phyloP scores from a whole-genome alignment of 2,329 filamentous ascomycete species.

The Aspergillus spinulosporus region DNA sequence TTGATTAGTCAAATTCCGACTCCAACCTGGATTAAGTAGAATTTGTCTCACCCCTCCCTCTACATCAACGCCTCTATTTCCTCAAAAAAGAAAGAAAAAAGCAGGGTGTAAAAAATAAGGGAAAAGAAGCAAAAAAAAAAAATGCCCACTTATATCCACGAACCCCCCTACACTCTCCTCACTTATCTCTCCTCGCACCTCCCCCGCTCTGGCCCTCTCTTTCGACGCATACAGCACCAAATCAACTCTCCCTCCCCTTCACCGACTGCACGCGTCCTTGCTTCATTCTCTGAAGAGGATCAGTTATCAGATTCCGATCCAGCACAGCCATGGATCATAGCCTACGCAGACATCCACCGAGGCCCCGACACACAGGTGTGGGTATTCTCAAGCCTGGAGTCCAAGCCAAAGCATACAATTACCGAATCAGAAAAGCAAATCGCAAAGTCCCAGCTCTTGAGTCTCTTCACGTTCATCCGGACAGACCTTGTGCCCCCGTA shows the following conservation, averaged over 20 bases:
- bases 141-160: conserved; percentile 2
- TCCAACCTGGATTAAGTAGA: no score
- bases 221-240: conserved; percentile 43
- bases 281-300: conserved; percentile 29
- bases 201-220: conserved; percentile 39
- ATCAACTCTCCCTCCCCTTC: conserved; percentile 32
- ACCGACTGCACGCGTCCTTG: conserved; percentile 35
- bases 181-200: conserved; percentile 35
- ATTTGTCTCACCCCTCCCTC: no score
- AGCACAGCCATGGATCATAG: conserved; percentile 40
- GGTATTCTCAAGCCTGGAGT: conserved; percentile 45
- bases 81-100: not conserved
- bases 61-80: no score
- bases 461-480: conserved; percentile 9
- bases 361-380: conserved; percentile 45
- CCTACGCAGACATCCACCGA: conserved; percentile 41
- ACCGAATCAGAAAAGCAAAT: not conserved
- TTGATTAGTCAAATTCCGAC: no score
- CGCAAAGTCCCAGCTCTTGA: conserved; percentile 10
- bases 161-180: conserved; percentile 19
- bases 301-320: no score
- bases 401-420: not conserved
- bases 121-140: not conserved
- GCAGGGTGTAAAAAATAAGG: not conserved
- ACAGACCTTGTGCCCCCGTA: conserved; percentile 8